Conservation (phyloP, 2,329 filamentous ascomycete genomes). For the Diaporthe longicolla region DNA sequence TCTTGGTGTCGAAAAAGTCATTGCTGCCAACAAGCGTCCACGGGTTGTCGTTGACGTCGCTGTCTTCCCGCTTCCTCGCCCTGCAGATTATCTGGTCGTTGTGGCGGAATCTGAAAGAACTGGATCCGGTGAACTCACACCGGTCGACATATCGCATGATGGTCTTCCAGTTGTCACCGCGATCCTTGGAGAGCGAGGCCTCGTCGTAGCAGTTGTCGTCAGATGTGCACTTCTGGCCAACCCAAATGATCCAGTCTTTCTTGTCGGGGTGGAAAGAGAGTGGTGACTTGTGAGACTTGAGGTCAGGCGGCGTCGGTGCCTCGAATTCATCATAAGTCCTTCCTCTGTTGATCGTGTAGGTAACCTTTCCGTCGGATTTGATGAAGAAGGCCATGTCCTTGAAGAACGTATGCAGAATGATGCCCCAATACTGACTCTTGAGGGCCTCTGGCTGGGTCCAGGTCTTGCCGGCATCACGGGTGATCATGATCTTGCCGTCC, state of each 20-base stretch:
- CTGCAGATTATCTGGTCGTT: slow-evolving; percentile 73
- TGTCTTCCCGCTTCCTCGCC: slow-evolving; percentile 74
- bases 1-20: slow-evolving; percentile 80
- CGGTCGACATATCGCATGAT: slow-evolving; percentile 81
- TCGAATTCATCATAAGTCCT: slow-evolving; percentile 81
- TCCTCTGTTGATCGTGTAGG: slow-evolving; percentile 87
- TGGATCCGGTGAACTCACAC: slow-evolving; percentile 87
- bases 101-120: slow-evolving; percentile 65
- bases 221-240: slow-evolving; percentile 78
- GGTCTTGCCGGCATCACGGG: slow-evolving; percentile 88
- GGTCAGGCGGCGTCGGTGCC: slow-evolving; percentile 69
- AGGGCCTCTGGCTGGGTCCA: slow-evolving; percentile 78
- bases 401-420: slow-evolving; percentile 84
- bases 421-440: slow-evolving; percentile 77
- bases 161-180: slow-evolving; percentile 84
- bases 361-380: slow-evolving; percentile 75
- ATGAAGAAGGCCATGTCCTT: slow-evolving; percentile 91
- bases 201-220: slow-evolving; percentile 75
- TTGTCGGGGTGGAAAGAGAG: slow-evolving; percentile 87
- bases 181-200: slow-evolving; percentile 83
- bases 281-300: slow-evolving; percentile 55
- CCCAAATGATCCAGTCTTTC: slow-evolving; percentile 94
- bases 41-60: slow-evolving; percentile 74
- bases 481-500: slow-evolving; percentile 76
- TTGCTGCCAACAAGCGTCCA: slow-evolving; percentile 82